Evolutionary conservation across 371 early-diverging fungal species (phyloP).

Genomic region (Rhizopus arrhizus): DNA sequence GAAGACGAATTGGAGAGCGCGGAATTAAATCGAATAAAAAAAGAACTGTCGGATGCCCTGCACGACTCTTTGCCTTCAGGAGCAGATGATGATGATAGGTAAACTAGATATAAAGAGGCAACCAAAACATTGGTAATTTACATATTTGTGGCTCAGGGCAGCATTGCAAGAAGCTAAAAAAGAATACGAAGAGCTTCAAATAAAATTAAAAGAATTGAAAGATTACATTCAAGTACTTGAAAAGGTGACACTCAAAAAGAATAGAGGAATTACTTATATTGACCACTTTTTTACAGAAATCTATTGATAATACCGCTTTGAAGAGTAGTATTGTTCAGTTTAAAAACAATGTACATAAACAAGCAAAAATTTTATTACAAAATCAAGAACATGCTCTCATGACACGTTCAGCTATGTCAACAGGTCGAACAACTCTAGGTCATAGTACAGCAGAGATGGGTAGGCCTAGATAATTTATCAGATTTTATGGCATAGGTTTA

Average conservation of each 20-base stretch:
- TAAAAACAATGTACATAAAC: constrained; percentile 75
- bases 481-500: neutral
- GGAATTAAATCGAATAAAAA: constrained; percentile 19
- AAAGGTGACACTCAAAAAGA: constrained; percentile 45
- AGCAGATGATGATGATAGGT: constrained; percentile 1
- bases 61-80: constrained; percentile 38
- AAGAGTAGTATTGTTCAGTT: constrained; percentile 78
- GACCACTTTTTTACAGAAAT: constrained; percentile 42
- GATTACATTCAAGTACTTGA: constrained; percentile 67
- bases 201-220: constrained; percentile 62
- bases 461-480: neutral
- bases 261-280: neutral
- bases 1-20: constrained; percentile 1
- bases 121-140: neutral
- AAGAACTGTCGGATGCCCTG: constrained; percentile 19
- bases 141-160: neutral
- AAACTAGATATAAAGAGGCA: neutral
- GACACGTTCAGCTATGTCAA: constrained; percentile 28
- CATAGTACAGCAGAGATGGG: constrained; percentile 25
- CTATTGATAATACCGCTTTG: constrained; percentile 74
- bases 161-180: constrained; percentile 17
- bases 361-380: constrained; percentile 56
- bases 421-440: constrained; percentile 11
- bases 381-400: constrained; percentile 37
- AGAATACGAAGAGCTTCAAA: constrained; percentile 74